phyloP scores from a whole-genome alignment of 2,329 filamentous ascomycete species.

The Amesomyces nigricolor region DNA sequence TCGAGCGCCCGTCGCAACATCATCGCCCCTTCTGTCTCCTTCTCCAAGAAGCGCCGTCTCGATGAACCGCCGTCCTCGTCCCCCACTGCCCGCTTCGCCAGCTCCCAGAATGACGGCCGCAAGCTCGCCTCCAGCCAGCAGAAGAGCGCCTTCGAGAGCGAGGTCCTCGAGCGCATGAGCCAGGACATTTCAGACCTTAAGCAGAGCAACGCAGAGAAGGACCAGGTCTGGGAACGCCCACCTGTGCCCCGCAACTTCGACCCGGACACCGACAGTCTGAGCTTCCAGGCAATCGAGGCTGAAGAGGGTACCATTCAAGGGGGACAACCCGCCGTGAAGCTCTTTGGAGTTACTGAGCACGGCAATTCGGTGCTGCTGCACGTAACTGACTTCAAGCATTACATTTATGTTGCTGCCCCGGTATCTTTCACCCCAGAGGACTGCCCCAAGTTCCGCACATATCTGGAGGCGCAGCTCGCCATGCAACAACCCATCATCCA shows the following conservation, averaged over 20 bases:
- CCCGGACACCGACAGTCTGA: constrained; percentile 61
- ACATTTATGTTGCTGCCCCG: constrained; percentile 88
- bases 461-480: constrained; percentile 73
- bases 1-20: constrained; percentile 60
- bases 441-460: constrained; percentile 71
- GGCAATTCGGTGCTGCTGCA: constrained; percentile 93
- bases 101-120: constrained; percentile 59
- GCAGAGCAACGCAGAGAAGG: constrained; percentile 81
- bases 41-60: constrained; percentile 76
- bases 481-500: constrained; percentile 69
- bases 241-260: constrained; percentile 42
- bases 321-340: constrained; percentile 71
- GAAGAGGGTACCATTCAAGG: constrained; percentile 82
- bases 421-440: constrained; percentile 73
- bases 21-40: constrained; percentile 44
- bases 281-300: constrained; percentile 91
- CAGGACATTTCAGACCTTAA: constrained; percentile 86
- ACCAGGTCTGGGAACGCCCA: constrained; percentile 80
- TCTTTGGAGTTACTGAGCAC: constrained; percentile 80
- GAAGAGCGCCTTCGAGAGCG: constrained; percentile 89
- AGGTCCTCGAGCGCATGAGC: constrained; percentile 91
- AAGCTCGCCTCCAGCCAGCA: constrained; percentile 64
- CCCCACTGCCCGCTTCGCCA: constrained; percentile 52
- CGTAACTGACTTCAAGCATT: constrained; percentile 93
- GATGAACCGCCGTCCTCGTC: constrained; percentile 53